phyloP scores from a whole-genome alignment of 2,329 filamentous ascomycete genomes.

The Colletotrichum tropicicola region DNA sequence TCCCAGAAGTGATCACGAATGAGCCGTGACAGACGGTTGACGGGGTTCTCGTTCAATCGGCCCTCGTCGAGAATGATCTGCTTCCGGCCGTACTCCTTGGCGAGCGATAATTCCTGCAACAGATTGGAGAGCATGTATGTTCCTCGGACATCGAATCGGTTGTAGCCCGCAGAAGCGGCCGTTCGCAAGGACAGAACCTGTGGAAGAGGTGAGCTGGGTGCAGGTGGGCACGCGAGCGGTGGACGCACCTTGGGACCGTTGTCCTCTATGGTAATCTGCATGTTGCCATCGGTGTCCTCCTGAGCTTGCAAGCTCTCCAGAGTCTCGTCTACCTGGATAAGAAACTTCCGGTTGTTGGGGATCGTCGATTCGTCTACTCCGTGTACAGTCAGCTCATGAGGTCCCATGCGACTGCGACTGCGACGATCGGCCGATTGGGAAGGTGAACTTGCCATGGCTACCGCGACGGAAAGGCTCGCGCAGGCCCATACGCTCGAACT shows the following conservation, averaged over 20 bases:
- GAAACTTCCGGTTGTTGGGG: constrained; percentile 75
- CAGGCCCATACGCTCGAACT: constrained; percentile 60
- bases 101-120: constrained; percentile 91
- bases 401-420: background rate
- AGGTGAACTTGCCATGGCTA: constrained; percentile 60
- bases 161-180: constrained; percentile 84
- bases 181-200: constrained; percentile 86
- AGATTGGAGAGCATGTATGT: constrained; percentile 98
- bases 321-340: constrained; percentile 87
- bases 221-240: background rate
- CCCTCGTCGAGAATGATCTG: constrained; percentile 92
- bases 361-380: constrained; percentile 73
- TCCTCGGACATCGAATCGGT: constrained; percentile 89
- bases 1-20: constrained; percentile 95
- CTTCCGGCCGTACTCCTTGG: constrained; percentile 88
- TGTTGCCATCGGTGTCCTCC: constrained; percentile 93
- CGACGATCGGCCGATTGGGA: background rate
- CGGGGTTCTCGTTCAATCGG: constrained; percentile 93
- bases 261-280: constrained; percentile 98
- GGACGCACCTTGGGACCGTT: constrained; percentile 81
- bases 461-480: constrained; percentile 66
- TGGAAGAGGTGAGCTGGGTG: constrained; percentile 19
- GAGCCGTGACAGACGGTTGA: constrained; percentile 84
- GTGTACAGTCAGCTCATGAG: background rate
- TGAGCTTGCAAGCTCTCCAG: constrained; percentile 80